Evolutionary conservation across 257 asterid genomes (phyloP).

Genomic region (Linderniella brevidens): DNA sequence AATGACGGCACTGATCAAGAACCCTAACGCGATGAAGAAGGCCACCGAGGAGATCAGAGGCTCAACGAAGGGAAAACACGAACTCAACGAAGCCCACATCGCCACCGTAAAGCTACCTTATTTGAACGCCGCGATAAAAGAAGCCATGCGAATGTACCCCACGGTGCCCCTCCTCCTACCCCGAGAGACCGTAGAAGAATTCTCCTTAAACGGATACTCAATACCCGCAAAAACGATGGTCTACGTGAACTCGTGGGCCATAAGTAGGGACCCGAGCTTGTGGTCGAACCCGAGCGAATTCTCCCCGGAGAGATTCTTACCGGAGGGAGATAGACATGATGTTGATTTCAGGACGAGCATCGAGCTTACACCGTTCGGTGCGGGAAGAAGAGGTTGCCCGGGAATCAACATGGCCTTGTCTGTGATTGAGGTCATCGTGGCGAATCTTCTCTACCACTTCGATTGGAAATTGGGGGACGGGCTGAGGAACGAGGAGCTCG

Average conservation of each 20-base stretch:
- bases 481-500: constrained; percentile 11
- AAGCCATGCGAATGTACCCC: constrained; percentile 17
- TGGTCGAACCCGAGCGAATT: constrained; percentile 22
- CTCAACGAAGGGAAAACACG: not conserved
- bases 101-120: constrained; percentile 9
- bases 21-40: constrained; percentile 10
- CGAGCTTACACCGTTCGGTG: constrained; percentile 16
- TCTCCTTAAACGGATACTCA: constrained; percentile 13
- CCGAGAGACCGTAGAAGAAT: constrained; percentile 11
- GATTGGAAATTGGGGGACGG: constrained; percentile 17
- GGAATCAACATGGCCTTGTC: constrained; percentile 14
- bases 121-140: constrained; percentile 16
- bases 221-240: constrained; percentile 19
- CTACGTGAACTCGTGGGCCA: constrained; percentile 19
- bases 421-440: constrained; percentile 9
- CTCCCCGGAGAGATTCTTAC: constrained; percentile 19
- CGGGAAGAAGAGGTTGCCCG: constrained; percentile 18
- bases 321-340: not conserved
- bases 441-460: constrained; percentile 14
- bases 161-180: constrained; percentile 19
- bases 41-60: constrained; percentile 8
- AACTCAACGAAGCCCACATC: constrained; percentile 10
- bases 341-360: constrained; percentile 11
- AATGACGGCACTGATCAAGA: constrained; percentile 12
- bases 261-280: constrained; percentile 12